A percentile compares a stretch with the other conserved stretches of the same genome.
Evolutionary conservation across 2,329 filamentous ascomycete genomes (phyloP).

Genomic region (Beauveria brongniartii): DNA sequence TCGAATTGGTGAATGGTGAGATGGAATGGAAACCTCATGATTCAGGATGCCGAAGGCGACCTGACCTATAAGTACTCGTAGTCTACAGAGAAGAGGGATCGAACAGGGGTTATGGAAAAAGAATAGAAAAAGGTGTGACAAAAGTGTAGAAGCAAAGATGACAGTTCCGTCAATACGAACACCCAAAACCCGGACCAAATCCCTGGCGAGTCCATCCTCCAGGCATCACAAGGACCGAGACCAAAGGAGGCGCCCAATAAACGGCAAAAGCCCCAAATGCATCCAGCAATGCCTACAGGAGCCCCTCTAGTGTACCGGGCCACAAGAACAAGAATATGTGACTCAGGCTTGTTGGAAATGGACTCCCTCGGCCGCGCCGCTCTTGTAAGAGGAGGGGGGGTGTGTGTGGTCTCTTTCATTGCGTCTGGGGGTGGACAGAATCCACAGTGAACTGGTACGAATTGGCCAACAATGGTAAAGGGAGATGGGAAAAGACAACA

Average conservation of each 20-base stretch:
- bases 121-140: not conserved
- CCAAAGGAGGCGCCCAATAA: not conserved
- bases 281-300: not conserved
- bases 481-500: not conserved
- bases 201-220: not conserved
- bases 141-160: not conserved
- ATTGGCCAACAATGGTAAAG: constrained; percentile 4
- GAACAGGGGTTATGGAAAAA: not conserved
- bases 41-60: not conserved
- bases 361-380: not conserved
- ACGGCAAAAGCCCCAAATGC: not conserved
- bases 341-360: not conserved
- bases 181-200: not conserved
- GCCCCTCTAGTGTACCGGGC: not conserved
- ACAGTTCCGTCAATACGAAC: not conserved
- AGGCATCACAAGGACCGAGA: constrained; percentile 2
- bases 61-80: not conserved
- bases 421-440: not conserved
- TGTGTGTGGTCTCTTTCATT: not conserved
- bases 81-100: not conserved
- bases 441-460: not conserved
- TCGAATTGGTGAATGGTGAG: not conserved
- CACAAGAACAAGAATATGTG: constrained; percentile 3
- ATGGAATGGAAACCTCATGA: not conserved
- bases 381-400: not conserved